Evolutionary conservation across 2,329 filamentous ascomycete species (phyloP).

Genomic region (Pyrenochaeta sp.): DNA sequence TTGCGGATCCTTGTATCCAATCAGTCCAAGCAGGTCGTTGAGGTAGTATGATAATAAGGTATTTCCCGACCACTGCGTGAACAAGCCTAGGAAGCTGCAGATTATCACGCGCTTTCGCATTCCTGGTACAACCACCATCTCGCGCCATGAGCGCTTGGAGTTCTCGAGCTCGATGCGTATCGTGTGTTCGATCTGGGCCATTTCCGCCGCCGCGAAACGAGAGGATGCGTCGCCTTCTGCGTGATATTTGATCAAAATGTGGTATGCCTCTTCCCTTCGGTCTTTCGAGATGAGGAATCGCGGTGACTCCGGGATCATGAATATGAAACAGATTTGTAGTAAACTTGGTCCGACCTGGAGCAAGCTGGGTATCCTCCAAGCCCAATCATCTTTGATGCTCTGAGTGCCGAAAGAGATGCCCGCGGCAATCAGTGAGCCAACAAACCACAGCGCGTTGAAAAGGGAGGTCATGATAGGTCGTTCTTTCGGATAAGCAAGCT

Average conservation of each 20-base stretch:
- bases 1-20: conserved; percentile 61
- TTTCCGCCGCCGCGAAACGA: conserved; percentile 69
- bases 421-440: conserved; percentile 63
- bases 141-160: conserved; percentile 62
- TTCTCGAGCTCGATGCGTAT: conserved; percentile 63
- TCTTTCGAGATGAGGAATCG: conserved; percentile 71
- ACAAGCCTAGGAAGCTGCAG: conserved; percentile 68
- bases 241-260: conserved; percentile 68
- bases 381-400: conserved; percentile 66
- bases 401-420: conserved; percentile 70
- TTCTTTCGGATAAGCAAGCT: conserved; percentile 72
- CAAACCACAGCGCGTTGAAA: conserved; percentile 73
- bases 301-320: conserved; percentile 68
- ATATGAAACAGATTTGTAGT: conserved; percentile 69
- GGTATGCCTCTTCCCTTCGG: conserved; percentile 66
- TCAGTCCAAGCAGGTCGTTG: conserved; percentile 65
- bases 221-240: conserved; percentile 66
- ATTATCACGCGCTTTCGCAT: conserved; percentile 70
- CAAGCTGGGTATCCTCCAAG: conserved; percentile 70
- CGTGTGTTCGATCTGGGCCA: conserved; percentile 69
- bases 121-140: conserved; percentile 67
- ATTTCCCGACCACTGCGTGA: conserved; percentile 73
- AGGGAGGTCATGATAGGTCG: conserved; percentile 69
- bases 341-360: conserved; percentile 69
- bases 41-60: conserved; percentile 69